Evolutionary conservation across 2,329 filamentous ascomycete species (phyloP).

Genomic region (Pseudocercospora fijiensis): DNA sequence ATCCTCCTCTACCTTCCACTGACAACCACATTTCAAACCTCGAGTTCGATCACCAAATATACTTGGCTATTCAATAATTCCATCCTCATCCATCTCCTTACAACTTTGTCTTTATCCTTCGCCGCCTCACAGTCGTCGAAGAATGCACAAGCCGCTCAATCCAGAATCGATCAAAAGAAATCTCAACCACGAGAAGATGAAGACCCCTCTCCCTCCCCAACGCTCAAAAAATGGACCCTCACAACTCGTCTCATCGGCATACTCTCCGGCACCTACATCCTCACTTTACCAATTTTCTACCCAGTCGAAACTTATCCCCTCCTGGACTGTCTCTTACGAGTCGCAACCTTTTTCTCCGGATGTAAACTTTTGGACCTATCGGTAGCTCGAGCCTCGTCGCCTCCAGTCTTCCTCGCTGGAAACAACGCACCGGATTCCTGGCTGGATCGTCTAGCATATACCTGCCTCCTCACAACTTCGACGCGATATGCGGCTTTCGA

Average conservation of each 20-base stretch:
- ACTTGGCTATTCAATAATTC: background rate
- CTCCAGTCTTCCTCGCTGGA: background rate
- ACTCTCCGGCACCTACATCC: background rate
- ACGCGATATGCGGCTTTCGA: constrained; percentile 15
- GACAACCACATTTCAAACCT: background rate
- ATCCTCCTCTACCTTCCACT: background rate
- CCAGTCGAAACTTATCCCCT: background rate
- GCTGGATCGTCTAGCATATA: constrained; percentile 5
- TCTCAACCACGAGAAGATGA: background rate
- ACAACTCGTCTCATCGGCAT: background rate
- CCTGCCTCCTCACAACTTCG: background rate
- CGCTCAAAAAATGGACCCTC: background rate
- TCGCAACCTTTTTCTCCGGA: constrained; percentile 10
- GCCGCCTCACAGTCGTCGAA: background rate
- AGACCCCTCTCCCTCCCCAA: too few species aligned
- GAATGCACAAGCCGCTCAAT: background rate
- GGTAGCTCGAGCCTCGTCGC: background rate
- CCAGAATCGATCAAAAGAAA: background rate
- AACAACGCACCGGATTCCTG: background rate
- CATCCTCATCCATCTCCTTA: background rate
- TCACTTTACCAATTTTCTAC: constrained; percentile 2
- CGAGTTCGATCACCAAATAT: background rate
- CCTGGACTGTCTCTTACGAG: background rate
- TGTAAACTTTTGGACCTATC: constrained; percentile 13
- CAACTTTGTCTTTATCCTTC: background rate